Evolutionary conservation across 1,284 basidiomycete species (phyloP).

Genomic region (Vanrija sp.): DNA sequence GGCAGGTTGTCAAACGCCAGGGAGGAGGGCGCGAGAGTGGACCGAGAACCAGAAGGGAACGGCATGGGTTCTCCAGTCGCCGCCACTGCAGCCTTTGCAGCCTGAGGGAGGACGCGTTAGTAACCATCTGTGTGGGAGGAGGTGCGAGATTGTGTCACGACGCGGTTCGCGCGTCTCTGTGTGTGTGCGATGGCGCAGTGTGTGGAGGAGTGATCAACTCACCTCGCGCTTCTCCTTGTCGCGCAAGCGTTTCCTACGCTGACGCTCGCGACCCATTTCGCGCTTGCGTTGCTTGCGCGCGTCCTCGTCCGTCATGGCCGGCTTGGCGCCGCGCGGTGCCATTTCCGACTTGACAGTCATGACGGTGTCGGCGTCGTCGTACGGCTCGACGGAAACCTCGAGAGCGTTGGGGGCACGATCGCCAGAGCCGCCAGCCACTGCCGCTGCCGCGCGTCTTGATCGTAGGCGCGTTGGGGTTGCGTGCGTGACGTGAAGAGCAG

Average conservation of each 20-base stretch:
- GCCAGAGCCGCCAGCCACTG: background rate
- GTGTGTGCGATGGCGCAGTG: background rate
- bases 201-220: background rate
- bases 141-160: background rate
- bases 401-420: background rate
- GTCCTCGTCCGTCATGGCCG: slow-evolving; percentile 15
- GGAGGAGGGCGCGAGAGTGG: background rate
- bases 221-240: slow-evolving; percentile 23
- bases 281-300: slow-evolving; percentile 19
- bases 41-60: background rate
- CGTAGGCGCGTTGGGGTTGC: slow-evolving; percentile 26
- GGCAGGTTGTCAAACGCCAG: slow-evolving; percentile 14
- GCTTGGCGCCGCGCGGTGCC: background rate
- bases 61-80: background rate
- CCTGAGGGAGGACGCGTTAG: background rate
- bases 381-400: slow-evolving; percentile 1
- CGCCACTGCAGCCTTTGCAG: background rate
- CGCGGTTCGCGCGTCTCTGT: background rate
- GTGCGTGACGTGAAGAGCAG: slow-evolving; percentile 22
- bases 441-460: background rate
- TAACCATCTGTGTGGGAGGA: background rate
- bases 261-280: slow-evolving; percentile 20
- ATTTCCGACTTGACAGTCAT: background rate
- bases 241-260: slow-evolving; percentile 18
- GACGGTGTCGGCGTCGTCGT: slow-evolving; percentile 2